Evolutionary conservation across 73 alveolate genomes (phyloP).

Genomic region (Tetrahymena thermophila): DNA sequence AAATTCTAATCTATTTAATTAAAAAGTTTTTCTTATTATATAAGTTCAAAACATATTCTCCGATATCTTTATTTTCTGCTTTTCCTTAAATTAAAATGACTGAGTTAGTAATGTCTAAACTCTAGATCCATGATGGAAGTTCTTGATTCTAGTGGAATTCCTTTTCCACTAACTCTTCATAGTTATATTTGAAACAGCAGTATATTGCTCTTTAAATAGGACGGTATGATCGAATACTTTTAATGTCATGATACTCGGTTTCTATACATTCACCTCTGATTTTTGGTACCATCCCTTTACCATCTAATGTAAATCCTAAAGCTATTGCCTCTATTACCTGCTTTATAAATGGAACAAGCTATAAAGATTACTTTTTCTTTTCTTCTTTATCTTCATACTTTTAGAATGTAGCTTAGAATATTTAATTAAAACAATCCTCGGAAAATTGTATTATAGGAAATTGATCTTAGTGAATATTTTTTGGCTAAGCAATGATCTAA

Average conservation of each 20-base stretch:
- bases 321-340: neutral
- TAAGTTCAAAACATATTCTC: neutral
- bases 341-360: neutral
- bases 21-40: too few species aligned
- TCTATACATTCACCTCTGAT: neutral
- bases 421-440: neutral
- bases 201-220: neutral
- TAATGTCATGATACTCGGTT: neutral
- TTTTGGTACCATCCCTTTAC: neutral
- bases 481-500: neutral
- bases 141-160: neutral
- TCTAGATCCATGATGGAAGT: neutral
- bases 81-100: neutral
- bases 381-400: too few species aligned
- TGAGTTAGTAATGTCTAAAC: neutral
- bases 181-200: neutral
- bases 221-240: neutral
- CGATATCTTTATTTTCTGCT: neutral
- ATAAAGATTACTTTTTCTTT: too few species aligned
- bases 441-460: neutral
- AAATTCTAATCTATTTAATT: too few species aligned
- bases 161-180: neutral
- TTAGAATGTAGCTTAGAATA: too few species aligned
- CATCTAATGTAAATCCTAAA: neutral
- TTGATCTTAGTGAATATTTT: neutral